A percentile compares a stretch with the other conserved stretches of the same genome.
phyloP scores from a whole-genome alignment of 495 filamentous ascomycete species.

The Xylaria grammica region DNA sequence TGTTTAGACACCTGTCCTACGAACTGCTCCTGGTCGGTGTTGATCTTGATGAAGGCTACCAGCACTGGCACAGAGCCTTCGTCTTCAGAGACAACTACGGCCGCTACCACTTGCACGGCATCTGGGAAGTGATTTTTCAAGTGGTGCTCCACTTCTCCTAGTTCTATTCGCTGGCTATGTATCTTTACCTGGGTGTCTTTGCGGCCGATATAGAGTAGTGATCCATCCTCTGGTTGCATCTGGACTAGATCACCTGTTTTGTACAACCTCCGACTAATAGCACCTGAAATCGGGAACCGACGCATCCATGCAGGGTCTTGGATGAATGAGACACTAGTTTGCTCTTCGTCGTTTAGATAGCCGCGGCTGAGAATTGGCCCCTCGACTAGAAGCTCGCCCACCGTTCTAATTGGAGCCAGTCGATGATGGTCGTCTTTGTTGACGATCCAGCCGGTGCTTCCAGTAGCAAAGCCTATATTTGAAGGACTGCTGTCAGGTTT shows the following conservation, averaged over 20 bases:
- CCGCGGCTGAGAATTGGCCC: constrained; percentile 54
- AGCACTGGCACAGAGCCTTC: background rate
- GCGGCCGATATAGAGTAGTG: constrained; percentile 12
- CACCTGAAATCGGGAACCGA: background rate
- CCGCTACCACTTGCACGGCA: constrained; percentile 50
- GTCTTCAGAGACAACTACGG: constrained; percentile 40
- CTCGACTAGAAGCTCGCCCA: constrained; percentile 58
- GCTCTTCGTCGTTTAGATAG: constrained; percentile 43
- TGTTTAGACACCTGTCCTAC: no score
- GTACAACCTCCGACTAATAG: constrained; percentile 47
- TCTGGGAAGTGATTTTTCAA: background rate
- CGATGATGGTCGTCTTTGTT: constrained; percentile 61
- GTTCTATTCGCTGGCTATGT: constrained; percentile 47
- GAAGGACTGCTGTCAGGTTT: background rate
- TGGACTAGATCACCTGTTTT: constrained; percentile 55
- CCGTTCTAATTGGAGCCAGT: constrained; percentile 41
- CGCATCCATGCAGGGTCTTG: background rate
- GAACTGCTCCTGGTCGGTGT: no score
- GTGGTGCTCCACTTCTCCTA: constrained; percentile 46
- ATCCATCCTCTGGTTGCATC: constrained; percentile 12
- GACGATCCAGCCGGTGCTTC: constrained; percentile 53
- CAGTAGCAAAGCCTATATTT: background rate
- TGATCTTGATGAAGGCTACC: background rate
- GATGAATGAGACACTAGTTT: constrained; percentile 25
- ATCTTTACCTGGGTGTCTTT: constrained; percentile 19